These are phyloP conservation scores for Cordia subcordata DNA, from an alignment of 257 asterid species.

Conservation along the genomic window DNA sequence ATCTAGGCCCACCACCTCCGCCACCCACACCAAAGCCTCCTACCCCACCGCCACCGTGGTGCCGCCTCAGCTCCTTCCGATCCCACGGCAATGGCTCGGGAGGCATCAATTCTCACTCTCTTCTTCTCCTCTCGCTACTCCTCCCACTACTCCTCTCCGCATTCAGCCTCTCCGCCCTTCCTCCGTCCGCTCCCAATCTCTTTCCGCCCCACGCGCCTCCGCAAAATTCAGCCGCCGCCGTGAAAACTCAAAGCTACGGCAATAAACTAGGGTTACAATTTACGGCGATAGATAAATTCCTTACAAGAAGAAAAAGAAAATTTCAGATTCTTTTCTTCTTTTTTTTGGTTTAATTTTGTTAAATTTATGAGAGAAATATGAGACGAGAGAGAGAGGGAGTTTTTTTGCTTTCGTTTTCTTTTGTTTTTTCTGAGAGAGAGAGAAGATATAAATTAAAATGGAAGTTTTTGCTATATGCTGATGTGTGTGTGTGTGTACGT, in stretches of 20 bases:
- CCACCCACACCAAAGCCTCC: conserved; percentile 45
- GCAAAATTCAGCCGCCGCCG: not conserved
- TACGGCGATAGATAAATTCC: no score
- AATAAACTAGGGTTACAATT: not conserved
- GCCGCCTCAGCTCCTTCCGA: conserved; percentile 88
- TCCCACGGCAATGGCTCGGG: conserved; percentile 95
- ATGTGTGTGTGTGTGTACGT: conserved; percentile 11
- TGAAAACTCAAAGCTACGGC: not conserved
- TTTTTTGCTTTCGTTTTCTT: not conserved
- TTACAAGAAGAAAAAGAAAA: no score
- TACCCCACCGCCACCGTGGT: conserved; percentile 55
- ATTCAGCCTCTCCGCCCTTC: conserved; percentile 38
- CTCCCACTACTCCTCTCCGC: conserved; percentile 26
- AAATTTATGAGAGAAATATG: conserved; percentile 7
- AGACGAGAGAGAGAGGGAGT: conserved; percentile 12
- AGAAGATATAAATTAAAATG: not conserved
- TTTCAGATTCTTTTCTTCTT: not conserved
- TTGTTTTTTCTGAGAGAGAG: not conserved
- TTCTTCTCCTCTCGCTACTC: conserved; percentile 18
- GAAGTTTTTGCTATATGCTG: not conserved
- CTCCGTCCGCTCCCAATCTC: not conserved
- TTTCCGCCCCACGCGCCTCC: not conserved
- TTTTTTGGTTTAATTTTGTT: no score
- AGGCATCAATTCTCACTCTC: conserved; percentile 56
- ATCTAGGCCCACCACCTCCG: conserved; percentile 55